Evolutionary conservation across 306 rosid species (phyloP).

Genomic region (Calophaca sinica): DNA sequence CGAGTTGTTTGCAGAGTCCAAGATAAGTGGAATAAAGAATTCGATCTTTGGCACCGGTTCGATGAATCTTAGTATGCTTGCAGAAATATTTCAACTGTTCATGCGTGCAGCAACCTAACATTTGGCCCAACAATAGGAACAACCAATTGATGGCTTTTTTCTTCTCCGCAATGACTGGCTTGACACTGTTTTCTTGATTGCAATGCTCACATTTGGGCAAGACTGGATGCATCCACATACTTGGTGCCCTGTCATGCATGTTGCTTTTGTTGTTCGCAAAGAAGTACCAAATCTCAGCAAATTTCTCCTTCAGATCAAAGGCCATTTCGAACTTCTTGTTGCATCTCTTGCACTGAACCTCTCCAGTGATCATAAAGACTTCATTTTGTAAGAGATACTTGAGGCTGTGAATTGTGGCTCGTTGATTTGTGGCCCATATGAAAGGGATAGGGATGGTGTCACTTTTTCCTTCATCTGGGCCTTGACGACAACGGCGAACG

Average conservation of each 20-base stretch:
- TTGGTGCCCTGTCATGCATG: constrained; percentile 60
- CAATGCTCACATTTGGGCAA: constrained; percentile 51
- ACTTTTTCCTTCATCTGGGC: too few species aligned
- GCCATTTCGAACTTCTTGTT: not conserved
- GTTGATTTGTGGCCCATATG: constrained; percentile 58
- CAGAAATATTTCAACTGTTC: constrained; percentile 66
- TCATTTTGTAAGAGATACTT: not conserved
- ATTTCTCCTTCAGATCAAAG: constrained; percentile 27
- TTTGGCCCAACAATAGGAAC: constrained; percentile 63
- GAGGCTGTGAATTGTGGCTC: constrained; percentile 42
- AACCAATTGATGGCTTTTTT: constrained; percentile 62
- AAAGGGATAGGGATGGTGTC: constrained; percentile 46
- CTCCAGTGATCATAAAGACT: constrained; percentile 41
- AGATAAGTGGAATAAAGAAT: constrained; percentile 60
- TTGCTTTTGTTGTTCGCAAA: not conserved
- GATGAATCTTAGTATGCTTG: constrained; percentile 55
- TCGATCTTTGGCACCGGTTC: constrained; percentile 68
- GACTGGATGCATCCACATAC: constrained; percentile 49
- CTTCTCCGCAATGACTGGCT: constrained; percentile 48
- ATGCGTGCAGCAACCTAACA: constrained; percentile 60
- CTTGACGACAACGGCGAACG: too few species aligned
- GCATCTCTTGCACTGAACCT: constrained; percentile 57
- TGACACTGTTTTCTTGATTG: constrained; percentile 40
- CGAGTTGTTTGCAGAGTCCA: constrained; percentile 56
- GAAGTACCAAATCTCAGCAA: not conserved